Conservation (phyloP, 306 rosid genomes). For the Lagenaria siceraria region DNA sequence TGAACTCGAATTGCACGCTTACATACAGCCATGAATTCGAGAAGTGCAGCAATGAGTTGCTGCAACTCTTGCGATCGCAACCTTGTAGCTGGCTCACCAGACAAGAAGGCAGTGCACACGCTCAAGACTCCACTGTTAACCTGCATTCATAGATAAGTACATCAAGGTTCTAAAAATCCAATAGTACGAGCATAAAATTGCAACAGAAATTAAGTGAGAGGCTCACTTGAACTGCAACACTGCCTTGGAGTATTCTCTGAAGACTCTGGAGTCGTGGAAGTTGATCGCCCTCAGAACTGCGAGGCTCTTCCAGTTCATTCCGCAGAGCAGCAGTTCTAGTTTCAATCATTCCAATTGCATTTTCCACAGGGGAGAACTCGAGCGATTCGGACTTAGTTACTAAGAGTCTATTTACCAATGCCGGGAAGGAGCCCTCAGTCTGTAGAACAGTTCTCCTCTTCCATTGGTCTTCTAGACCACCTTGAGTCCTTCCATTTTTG, state of each 20-base stretch:
- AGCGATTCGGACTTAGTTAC: constrained; percentile 86
- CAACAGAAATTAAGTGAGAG: neutral
- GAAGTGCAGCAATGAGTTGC: constrained; percentile 96
- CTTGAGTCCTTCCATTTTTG: constrained; percentile 92
- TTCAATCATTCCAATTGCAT: constrained; percentile 99
- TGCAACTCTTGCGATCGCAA: constrained; percentile 91
- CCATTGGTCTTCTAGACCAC: constrained; percentile 98
- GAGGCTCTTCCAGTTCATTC: constrained; percentile 98
- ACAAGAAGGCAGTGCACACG: constrained; percentile 95
- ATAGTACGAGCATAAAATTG: neutral
- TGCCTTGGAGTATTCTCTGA: constrained; percentile 98
- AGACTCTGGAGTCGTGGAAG: constrained; percentile 93
- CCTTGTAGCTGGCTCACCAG: constrained; percentile 95
- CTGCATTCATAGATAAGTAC: constrained; percentile 26
- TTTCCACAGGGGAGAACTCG: constrained; percentile 94
- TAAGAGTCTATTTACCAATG: constrained; percentile 81
- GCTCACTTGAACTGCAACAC: constrained; percentile 94
- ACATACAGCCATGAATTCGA: constrained; percentile 98
- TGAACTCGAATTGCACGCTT: constrained; percentile 96
- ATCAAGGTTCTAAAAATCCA: neutral
- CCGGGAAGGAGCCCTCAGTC: constrained; percentile 97
- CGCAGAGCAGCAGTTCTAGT: constrained; percentile 93
- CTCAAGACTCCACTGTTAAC: constrained; percentile 95
- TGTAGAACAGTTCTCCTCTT: constrained; percentile 90
- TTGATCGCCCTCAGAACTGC: constrained; percentile 97